phyloP scores from a whole-genome alignment of 2,329 filamentous ascomycete genomes.

The Exophiala lecanii-corni region DNA sequence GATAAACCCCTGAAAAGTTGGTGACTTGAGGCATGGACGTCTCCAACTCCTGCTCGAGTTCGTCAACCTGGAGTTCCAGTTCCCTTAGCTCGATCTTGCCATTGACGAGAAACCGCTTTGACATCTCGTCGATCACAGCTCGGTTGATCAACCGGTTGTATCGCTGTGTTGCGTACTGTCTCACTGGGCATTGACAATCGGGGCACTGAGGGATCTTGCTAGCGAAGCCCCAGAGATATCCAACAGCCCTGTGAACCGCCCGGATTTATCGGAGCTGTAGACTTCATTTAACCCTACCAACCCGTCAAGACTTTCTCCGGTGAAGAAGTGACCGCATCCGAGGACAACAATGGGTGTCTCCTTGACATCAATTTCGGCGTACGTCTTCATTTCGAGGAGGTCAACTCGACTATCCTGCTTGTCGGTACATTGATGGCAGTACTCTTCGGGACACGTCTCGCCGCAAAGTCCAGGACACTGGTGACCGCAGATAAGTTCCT shows the following conservation, averaged over 20 bases:
- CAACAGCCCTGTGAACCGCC: conserved; percentile 26
- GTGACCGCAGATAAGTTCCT: conserved; percentile 55
- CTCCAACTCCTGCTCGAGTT: conserved; percentile 12
- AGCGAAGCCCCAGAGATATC: conserved; percentile 44
- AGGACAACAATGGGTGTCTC: conserved; percentile 59
- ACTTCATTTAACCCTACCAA: conserved; percentile 47
- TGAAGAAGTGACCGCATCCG: conserved; percentile 60
- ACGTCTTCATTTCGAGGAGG: conserved; percentile 51
- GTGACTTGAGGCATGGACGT: neutral
- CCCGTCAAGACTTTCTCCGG: conserved; percentile 56
- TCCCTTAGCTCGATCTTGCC: conserved; percentile 27
- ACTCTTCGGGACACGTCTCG: conserved; percentile 53
- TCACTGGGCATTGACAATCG: conserved; percentile 55
- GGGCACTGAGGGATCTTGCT: conserved; percentile 53
- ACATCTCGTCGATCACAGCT: conserved; percentile 55
- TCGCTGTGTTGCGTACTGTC: conserved; percentile 46
- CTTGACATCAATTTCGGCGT: conserved; percentile 55
- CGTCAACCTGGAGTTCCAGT: conserved; percentile 2
- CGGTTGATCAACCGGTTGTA: conserved; percentile 60
- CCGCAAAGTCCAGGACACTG: conserved; percentile 63
- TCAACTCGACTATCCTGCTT: conserved; percentile 53
- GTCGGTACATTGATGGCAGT: conserved; percentile 48
- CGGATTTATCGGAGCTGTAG: conserved; percentile 27
- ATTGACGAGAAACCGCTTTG: conserved; percentile 18
- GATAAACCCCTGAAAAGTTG: neutral